Base-by-base conservation (phyloP, 2,329 filamentous ascomycete species). In the Elsinoe necatrix region DNA sequence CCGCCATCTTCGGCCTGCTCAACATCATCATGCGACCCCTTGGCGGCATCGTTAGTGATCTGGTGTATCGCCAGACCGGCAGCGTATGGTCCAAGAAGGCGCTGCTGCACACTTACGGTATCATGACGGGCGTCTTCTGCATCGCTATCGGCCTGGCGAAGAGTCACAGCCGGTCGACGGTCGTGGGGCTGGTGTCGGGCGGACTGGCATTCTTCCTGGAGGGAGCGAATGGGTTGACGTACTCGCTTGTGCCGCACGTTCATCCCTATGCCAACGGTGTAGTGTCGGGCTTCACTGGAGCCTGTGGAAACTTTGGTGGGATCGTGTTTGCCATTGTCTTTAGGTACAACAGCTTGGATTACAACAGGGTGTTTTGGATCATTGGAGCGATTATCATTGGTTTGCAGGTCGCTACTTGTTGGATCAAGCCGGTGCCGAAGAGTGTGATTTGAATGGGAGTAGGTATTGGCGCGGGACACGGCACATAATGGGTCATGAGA, bases 301-400 rank as follows among this genome's bases (percentile, higher is more conserved):
- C 86, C 0, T 77, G 80, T 7, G 90, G 91, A 1, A 96, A 95
- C 65, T 70, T 95, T 8, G 91, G 91, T 3, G 91, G 91, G 11
- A 82, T 95, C 54, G 70, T 95, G 50, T 95, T 93, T 65, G 86
- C 89, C 18, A 81, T 95, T 67, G 82, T 89, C 66, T 95, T 92
- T 76, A 77, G 89, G 51, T 93, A 91, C 71, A 75, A 80, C 50
- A 83, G 82, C 4, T 80, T 73, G 1, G 72, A 85, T 65, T 95
- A 90, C 66, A 81, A 77, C 9, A 82, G 77, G 68, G 81, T 81
- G 0, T 81, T 95, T 61, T 93, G 87, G 87, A 85, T 95, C 58
- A 89, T 92, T 65, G 90, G 90, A 2, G 75, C 84, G 37, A 83
- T 95, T 18, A 81, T 82, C 61, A 82, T 95, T 59, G 83, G 64